Evolutionary conservation across 164 flowering plant species (phyloP), one percentile per base, ranked within the genome.

Genomic region (Houttuynia cordata): DNA sequence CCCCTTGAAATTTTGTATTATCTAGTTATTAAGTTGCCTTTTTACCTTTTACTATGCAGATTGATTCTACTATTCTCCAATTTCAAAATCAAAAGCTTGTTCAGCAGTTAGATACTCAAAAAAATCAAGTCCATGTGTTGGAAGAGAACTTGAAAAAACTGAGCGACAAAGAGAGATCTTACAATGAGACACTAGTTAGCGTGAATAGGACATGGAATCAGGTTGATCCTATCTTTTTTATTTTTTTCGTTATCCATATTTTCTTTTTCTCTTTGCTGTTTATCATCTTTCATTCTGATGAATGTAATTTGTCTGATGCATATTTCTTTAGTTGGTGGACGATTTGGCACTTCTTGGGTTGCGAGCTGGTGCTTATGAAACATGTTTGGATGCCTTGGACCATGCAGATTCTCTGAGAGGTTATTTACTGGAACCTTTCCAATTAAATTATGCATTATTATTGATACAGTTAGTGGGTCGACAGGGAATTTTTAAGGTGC

Each of bases 61-160:
- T 82, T 68, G 92, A 85, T 75, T 86, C 88, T 49, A 73, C 85
- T 12, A 80, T 76, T 66, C 88, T 94, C 20, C 97, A 91, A 62
- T 78, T 75, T 67, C 85, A 87, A 73, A 94, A 94, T 75, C 96
- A 94, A 73, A 75, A 71, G 73, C 95, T 94, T 59, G 84, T 91
- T 51, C 97, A 91, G 74, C 93, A 85, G 66, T 69, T 88, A 69
- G 96, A 94, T 34, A 52, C 57, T 19, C 89, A 87, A 68, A 91
- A 84, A 75, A 82, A 85, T 24, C 85, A 81, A 64, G 64, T 88
- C 74, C 88, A 80, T 62, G 82, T 64, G 67, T 79, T 94, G 61
- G 90, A 85, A 70, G 74, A 59, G 20, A 83, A 80, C 56, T 76
- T 87, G 24, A 71, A 75, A 66, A 84, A 85, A 54, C 61, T 88